Evolutionary conservation across 495 filamentous ascomycete genomes (phyloP).

Genomic region (Neurospora sp.): DNA sequence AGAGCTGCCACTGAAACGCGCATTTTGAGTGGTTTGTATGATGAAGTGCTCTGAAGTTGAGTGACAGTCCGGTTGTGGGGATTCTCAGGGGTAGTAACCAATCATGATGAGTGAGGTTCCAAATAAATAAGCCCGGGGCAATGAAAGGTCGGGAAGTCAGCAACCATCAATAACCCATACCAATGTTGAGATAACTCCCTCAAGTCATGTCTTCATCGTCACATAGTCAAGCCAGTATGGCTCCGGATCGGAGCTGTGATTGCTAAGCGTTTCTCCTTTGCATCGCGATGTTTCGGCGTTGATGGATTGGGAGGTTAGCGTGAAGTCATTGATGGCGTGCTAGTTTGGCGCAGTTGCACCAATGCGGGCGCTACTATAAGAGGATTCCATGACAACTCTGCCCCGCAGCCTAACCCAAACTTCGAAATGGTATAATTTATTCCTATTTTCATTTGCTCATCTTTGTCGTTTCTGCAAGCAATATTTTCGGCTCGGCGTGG

Average conservation of each 20-base stretch:
- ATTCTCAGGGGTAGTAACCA: background rate
- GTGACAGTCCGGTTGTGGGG: background rate
- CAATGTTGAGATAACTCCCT: background rate
- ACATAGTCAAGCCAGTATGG: background rate
- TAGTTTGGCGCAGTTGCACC: conserved; percentile 14
- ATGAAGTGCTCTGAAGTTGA: background rate
- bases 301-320: background rate
- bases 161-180: background rate
- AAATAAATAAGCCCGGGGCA: background rate
- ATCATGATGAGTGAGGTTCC: background rate
- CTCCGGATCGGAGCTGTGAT: background rate
- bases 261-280: background rate
- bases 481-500: background rate
- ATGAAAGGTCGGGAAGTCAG: background rate
- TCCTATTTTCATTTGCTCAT: background rate
- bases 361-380: background rate
- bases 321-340: conserved; percentile 15
- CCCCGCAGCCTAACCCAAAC: background rate
- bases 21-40: conserved; percentile 2
- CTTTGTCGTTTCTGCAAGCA: background rate
- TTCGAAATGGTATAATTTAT: background rate
- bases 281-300: background rate
- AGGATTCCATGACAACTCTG: background rate
- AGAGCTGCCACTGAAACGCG: conserved; percentile 7
- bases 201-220: background rate